Percentiles rank a stretch among this genome's conserved stretches.
phyloP scores from a whole-genome alignment of 805 yeast species.

The Trichomonascus vanleenenianus region DNA sequence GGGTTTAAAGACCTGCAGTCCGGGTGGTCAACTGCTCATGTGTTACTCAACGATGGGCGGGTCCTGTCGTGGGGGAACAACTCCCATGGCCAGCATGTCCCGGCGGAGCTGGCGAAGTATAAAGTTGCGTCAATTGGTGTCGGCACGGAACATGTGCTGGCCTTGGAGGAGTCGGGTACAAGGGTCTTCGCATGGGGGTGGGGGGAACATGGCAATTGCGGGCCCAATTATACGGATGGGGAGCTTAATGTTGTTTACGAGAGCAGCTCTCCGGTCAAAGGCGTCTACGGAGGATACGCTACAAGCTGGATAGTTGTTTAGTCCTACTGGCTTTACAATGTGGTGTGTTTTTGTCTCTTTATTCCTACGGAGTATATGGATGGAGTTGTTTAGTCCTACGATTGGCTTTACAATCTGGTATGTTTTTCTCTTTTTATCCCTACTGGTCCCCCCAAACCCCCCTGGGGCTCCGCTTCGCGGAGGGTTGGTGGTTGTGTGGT shows the following conservation, averaged over 20 bases:
- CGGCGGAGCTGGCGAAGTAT: constrained; percentile 9
- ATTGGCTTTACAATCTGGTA: no score
- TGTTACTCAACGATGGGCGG: constrained; percentile 22
- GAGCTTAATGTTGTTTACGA: neutral
- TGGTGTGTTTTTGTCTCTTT: no score
- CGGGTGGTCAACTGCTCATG: constrained; percentile 81
- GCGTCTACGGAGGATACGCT: constrained; percentile 17
- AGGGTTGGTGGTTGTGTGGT: no score
- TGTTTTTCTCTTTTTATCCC: no score
- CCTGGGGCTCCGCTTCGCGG: no score
- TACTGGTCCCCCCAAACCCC: no score
- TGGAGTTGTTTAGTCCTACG: no score
- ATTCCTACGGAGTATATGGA: no score
- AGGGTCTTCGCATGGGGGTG: constrained; percentile 83
- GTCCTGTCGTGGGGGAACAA: constrained; percentile 62
- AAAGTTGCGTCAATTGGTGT: constrained; percentile 30
- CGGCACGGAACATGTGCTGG: constrained; percentile 87
- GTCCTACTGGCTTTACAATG: no score
- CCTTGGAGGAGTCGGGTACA: constrained; percentile 19
- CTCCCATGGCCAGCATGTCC: constrained; percentile 59
- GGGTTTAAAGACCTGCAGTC: constrained; percentile 28
- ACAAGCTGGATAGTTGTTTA: constrained; percentile 13
- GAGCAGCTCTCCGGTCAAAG: neutral
- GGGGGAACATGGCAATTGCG: constrained; percentile 99
- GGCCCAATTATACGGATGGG: constrained; percentile 27